Evolutionary conservation across 73 alveolate species (phyloP).

Genomic region (Paraurostyla sp.): DNA sequence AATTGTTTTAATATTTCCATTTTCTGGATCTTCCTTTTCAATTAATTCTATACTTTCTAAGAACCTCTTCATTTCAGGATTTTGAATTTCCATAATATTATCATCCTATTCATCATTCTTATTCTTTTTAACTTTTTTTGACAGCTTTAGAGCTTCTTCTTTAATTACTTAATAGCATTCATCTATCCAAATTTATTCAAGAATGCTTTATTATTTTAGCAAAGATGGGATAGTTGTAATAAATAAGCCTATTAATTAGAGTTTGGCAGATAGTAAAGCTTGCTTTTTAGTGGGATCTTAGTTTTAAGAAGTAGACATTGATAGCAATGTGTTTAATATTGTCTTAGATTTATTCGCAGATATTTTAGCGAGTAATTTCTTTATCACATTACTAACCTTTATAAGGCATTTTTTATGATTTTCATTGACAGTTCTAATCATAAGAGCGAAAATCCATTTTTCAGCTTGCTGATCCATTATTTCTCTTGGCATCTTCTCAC

Average conservation of each 20-base stretch:
- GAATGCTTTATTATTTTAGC: not conserved
- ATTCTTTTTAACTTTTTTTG: not conserved
- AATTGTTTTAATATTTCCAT: not conserved
- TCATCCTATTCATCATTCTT: not conserved
- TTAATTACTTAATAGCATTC: not conserved
- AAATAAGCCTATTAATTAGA: not conserved
- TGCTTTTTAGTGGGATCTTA: not conserved
- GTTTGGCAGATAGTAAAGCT: constrained; percentile 10
- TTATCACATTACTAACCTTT: constrained; percentile 13
- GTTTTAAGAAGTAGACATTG: constrained; percentile 16
- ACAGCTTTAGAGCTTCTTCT: not conserved
- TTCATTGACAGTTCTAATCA: constrained; percentile 65
- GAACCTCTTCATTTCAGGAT: constrained; percentile 22
- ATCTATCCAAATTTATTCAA: not conserved
- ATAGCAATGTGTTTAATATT: not conserved
- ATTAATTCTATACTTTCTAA: constrained; percentile 7
- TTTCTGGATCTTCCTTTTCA: not conserved
- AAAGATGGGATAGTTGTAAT: not conserved
- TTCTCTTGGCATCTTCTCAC: constrained; percentile 52
- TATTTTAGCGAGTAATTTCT: constrained; percentile 8
- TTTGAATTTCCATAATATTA: not conserved
- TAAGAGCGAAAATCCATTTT: constrained; percentile 40
- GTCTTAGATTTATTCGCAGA: constrained; percentile 26
- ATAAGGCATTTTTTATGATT: constrained; percentile 26
- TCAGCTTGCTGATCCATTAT: constrained; percentile 59